Evolutionary conservation across 108 stramenopile species (phyloP).

Genomic region (Pseudonitzschia pungens): DNA sequence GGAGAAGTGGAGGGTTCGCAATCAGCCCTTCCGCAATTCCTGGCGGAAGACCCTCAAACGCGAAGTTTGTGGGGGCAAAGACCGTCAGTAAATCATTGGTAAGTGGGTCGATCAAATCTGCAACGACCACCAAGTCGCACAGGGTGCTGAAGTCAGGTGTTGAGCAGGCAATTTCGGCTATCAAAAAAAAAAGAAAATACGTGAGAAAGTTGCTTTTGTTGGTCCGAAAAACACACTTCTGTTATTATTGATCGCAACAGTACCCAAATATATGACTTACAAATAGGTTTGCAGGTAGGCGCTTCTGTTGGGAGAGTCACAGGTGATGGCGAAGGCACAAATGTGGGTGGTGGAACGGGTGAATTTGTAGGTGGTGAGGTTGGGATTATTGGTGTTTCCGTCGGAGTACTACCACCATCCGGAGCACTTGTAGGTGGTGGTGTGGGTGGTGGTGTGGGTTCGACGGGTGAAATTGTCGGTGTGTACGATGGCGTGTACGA

Average conservation of each 20-base stretch:
- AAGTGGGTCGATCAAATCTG: conserved; percentile 29
- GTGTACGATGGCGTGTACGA: too few relatives aligned
- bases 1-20: neutral
- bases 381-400: too few relatives aligned
- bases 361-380: neutral
- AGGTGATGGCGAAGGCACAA: conserved; percentile 2
- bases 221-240: neutral
- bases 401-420: too few relatives aligned
- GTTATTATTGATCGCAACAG: neutral
- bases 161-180: conserved; percentile 2
- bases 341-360: conserved; percentile 5
- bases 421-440: too few relatives aligned
- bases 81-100: conserved; percentile 8
- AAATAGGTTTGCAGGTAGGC: conserved; percentile 16
- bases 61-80: conserved; percentile 50
- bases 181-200: neutral
- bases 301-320: conserved; percentile 17
- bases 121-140: conserved; percentile 3
- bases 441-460: neutral
- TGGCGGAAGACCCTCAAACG: conserved; percentile 33
- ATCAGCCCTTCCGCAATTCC: neutral
- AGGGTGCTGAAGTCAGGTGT: conserved; percentile 7
- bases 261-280: neutral
- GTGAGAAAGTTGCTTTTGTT: neutral
- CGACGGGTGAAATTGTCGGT: neutral